Percentiles rank a stretch among this genome's conserved stretches.
These are phyloP conservation scores for Fraxinus nigra DNA, from an alignment of 305 asterid species.

Conservation along the genomic window DNA sequence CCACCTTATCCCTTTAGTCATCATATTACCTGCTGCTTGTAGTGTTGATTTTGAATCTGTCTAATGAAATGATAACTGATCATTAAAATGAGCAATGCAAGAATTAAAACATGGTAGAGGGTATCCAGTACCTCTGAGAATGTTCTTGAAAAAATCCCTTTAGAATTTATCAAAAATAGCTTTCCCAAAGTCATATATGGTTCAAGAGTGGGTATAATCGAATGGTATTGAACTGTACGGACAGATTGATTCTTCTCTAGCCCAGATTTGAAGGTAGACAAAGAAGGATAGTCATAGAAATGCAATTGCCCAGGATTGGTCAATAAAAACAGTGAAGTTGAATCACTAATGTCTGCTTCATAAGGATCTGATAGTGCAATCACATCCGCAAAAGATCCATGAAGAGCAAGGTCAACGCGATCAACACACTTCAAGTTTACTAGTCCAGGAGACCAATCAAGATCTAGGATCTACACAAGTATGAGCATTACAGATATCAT, in stretches of 20 bases:
- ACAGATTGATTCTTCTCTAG: constrained; percentile 52
- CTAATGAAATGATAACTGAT: constrained; percentile 47
- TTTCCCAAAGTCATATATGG: constrained; percentile 76
- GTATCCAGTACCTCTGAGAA: constrained; percentile 55
- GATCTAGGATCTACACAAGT: constrained; percentile 76
- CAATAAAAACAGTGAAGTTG: constrained; percentile 64
- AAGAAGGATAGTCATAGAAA: constrained; percentile 57
- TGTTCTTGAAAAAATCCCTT: constrained; percentile 37
- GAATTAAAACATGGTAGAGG: constrained; percentile 16
- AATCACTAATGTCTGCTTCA: constrained; percentile 41
- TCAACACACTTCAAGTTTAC: constrained; percentile 67
- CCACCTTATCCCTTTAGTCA: constrained; percentile 53
- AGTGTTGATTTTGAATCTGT: constrained; percentile 50
- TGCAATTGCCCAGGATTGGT: constrained; percentile 90
- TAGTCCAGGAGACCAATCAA: constrained; percentile 93
- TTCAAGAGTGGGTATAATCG: constrained; percentile 73
- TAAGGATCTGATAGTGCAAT: constrained; percentile 45
- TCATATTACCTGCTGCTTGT: constrained; percentile 35
- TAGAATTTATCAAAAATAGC: constrained; percentile 40
- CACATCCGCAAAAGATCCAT: constrained; percentile 88
- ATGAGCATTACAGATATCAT: constrained; percentile 8
- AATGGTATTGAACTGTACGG: constrained; percentile 52
- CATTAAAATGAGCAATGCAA: constrained; percentile 29
- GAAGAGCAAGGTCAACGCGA: constrained; percentile 84
- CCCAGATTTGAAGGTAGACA: constrained; percentile 61